Base-by-base conservation (phyloP, 495 filamentous ascomycete genomes). In the Daldinia caldariorum region DNA sequence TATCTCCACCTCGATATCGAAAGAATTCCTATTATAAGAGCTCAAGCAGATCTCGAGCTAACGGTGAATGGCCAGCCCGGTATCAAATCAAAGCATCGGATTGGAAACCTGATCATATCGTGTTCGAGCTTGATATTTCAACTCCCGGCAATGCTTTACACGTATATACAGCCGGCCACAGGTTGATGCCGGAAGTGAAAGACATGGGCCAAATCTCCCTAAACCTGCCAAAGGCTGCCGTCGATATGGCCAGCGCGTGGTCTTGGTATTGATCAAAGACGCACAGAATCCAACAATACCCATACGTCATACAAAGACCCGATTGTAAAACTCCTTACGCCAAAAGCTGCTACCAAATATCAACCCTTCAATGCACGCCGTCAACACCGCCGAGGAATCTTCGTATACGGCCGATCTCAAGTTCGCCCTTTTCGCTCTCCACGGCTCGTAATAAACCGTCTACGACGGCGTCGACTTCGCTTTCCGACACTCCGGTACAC, bases 361-460 rank as follows among this genome's bases (percentile, higher is more conserved):
- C 13, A 37, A 31, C 39, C 41, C 51, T 20, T 73, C 60, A 82
- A 64, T 80, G 74, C 57, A 77, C 78, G 6, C 77, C 78, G 51
- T 91, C 90, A 10, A 93, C 89, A 60, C 89, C 89, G 26, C 88
- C 86, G 66, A 94, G 77, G 74, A 94, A 93, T 54, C 92, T 86
- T 74, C 87, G 81, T 29, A 94, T 89, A 34, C 92, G 80, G 20
- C 84, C 85, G 26, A 91, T 84, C 73, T 94, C 92, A 4, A 91
- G 81, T 49, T 89, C 89, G 4, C 84, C 85, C 45, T 84, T 83
- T 71, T 94, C 92, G 69, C 89, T 92, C 77, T 93, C 90, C 8
- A 94, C 88, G 13, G 92, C 92, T 53, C 83, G 78, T 45, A 90
- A 80, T 31, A 94, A 75, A 9, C 82, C 84, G 61, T 86, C 87